Evolutionary conservation across 2,329 filamentous ascomycete species (phyloP), one percentile per base, ranked within the genome.

Genomic region (Colletotrichum lindemuthianum): DNA sequence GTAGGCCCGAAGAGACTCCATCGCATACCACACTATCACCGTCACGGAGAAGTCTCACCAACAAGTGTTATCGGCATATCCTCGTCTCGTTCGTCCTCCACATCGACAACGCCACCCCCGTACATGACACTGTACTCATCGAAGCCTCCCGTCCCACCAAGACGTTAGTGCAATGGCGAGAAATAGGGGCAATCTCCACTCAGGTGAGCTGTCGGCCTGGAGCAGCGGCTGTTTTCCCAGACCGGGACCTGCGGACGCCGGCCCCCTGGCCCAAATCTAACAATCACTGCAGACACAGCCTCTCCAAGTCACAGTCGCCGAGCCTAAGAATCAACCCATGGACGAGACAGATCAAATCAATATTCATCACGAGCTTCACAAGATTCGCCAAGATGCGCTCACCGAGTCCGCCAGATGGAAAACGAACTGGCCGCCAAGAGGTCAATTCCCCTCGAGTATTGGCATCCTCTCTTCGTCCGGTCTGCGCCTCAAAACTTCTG

Each of bases 171-270:
- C 50, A 6, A 54, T 54, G 43, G 6, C 56, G 49, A 54, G 51
- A 55, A 61, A 65, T 65, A 63, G 63, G 63, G 63, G 63, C 52
- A 65, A 65, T 65, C 63, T 65, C 63, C 63, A 63, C 63, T 37
- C 37, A 60, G 32, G 57, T 47, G 50, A 55, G 49, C 49, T 40
- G 41, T 50, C 44, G 56, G 57, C 56, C 55, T 63, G 55, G 56
- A 60, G 44, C 16, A 50, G 39, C 56, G 56, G 60, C 60, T 60
- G 50, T 7, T 51, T 65, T 61, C 63, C 49, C 52, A 65, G 58
- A 56, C 63, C 63, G 63, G 58, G 51, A 57, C 58, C 15, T 52
- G 45, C 58, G 58, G 51, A 55, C 58, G 58, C 61, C 61, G 58
- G 45, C 34, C 15, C 44, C 34, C 43, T 24, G 24, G 24, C 39